phyloP scores from a whole-genome alignment of 805 yeast genomes.

The Starmerella apis region DNA sequence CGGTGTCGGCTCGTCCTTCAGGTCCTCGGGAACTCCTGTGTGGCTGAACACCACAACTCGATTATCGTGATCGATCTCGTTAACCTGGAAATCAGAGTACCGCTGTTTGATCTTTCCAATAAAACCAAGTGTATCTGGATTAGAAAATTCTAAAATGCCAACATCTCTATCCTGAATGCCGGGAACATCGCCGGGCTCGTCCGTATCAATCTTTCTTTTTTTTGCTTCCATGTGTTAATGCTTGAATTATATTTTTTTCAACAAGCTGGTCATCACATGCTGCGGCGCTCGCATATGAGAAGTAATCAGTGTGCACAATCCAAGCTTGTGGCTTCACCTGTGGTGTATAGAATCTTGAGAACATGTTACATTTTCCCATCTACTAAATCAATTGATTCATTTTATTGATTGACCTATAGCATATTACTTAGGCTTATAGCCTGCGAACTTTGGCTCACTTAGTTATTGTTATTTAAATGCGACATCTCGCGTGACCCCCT shows the following conservation, averaged over 20 bases:
- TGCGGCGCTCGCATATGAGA: background rate
- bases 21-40: background rate
- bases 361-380: too few species aligned
- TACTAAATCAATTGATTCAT: too few species aligned
- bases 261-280: background rate
- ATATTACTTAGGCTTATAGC: background rate
- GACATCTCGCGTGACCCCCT: conserved; percentile 6
- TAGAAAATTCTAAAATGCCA: conserved; percentile 69
- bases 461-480: background rate
- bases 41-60: conserved; percentile 54
- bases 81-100: conserved; percentile 86
- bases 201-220: conserved; percentile 8
- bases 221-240: conserved; percentile 8
- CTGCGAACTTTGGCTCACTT: background rate
- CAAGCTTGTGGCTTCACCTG: too few species aligned
- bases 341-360: too few species aligned
- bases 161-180: conserved; percentile 66
- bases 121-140: conserved; percentile 50
- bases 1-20: background rate
- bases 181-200: conserved; percentile 22
- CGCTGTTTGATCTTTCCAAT: conserved; percentile 74
- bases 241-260: background rate
- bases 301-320: background rate
- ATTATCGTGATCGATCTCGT: conserved; percentile 65
- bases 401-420: too few species aligned